Evolutionary conservation across 2,329 filamentous ascomycete species (phyloP).

Genomic region (Curvularia sp.): DNA sequence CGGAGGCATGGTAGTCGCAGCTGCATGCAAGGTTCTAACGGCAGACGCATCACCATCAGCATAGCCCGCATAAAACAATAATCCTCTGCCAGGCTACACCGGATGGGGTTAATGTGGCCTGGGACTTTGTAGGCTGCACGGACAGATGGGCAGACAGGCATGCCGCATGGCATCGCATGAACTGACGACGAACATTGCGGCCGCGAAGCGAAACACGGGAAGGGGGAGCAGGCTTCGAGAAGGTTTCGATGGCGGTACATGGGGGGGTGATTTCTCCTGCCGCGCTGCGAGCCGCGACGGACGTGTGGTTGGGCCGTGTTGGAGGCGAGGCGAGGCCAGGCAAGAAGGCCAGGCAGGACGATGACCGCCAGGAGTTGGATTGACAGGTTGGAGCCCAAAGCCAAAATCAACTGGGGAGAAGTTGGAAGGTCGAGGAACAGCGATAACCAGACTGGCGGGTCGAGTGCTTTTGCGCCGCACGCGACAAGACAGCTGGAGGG

Average conservation of each 20-base stretch:
- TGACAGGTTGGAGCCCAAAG: not conserved
- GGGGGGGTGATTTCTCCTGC: constrained; percentile 5
- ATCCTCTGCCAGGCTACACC: constrained; percentile 29
- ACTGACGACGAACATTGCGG: constrained; percentile 27
- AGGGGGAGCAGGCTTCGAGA: constrained; percentile 11
- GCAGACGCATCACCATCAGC: constrained; percentile 40
- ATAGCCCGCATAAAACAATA: constrained; percentile 39
- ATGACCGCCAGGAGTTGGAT: no score
- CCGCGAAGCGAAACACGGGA: constrained; percentile 13
- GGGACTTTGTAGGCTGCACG: constrained; percentile 25
- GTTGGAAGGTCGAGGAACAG: not conserved
- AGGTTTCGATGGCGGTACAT: constrained; percentile 5
- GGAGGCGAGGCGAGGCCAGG: constrained; percentile 1
- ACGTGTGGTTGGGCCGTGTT: not conserved
- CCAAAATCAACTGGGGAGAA: not conserved
- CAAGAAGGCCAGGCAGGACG: constrained; percentile 1
- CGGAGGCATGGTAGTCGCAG: constrained; percentile 26
- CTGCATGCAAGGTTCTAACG: constrained; percentile 39
- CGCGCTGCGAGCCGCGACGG: constrained; percentile 6
- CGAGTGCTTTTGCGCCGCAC: constrained; percentile 26
- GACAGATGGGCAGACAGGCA: constrained; percentile 7
- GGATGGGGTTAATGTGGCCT: constrained; percentile 16
- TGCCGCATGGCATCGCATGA: constrained; percentile 27
- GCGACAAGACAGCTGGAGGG: constrained; percentile 22
- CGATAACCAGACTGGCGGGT: constrained; percentile 22